Evolutionary conservation across 1,284 basidiomycete genomes (phyloP).

Genomic region (Papiliotrema nemorosa): DNA sequence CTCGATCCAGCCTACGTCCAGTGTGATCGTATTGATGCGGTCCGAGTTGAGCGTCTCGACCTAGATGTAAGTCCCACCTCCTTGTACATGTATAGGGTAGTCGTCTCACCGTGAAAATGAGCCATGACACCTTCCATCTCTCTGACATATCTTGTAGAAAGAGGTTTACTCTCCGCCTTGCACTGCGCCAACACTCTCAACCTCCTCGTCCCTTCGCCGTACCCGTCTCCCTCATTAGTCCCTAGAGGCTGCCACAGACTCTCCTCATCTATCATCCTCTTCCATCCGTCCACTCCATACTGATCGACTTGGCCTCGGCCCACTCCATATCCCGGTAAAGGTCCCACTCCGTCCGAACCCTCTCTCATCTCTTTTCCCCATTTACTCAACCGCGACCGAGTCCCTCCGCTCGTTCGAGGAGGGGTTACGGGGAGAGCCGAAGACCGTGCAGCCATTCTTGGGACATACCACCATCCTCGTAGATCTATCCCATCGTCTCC

Average conservation of each 20-base stretch:
- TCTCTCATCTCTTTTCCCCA: background rate
- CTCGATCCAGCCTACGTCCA: background rate
- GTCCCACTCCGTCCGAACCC: too few relatives aligned
- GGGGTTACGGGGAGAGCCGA: background rate
- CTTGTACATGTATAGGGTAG: background rate
- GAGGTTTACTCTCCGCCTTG: constrained; percentile 78
- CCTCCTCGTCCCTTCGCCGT: constrained; percentile 36
- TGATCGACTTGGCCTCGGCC: background rate
- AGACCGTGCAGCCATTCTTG: constrained; percentile 31
- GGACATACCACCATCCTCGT: constrained; percentile 89
- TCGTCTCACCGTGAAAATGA: constrained; percentile 17
- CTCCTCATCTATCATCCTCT: background rate
- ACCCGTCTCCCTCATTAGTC: background rate
- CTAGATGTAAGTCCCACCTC: background rate
- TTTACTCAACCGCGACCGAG: background rate
- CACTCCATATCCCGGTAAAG: background rate
- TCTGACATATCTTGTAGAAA: constrained; percentile 72
- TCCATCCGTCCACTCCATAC: background rate
- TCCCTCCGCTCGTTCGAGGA: background rate
- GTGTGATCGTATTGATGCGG: constrained; percentile 5
- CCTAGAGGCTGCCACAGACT: too few relatives aligned
- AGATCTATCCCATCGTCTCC: constrained; percentile 83
- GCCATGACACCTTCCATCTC: constrained; percentile 80
- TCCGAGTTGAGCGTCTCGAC: constrained; percentile 1
- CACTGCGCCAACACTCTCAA: constrained; percentile 81